These are phyloP conservation scores for Cyphellophora attinorum DNA, from an alignment of 2,329 filamentous ascomycete species.

Conservation along the genomic window DNA sequence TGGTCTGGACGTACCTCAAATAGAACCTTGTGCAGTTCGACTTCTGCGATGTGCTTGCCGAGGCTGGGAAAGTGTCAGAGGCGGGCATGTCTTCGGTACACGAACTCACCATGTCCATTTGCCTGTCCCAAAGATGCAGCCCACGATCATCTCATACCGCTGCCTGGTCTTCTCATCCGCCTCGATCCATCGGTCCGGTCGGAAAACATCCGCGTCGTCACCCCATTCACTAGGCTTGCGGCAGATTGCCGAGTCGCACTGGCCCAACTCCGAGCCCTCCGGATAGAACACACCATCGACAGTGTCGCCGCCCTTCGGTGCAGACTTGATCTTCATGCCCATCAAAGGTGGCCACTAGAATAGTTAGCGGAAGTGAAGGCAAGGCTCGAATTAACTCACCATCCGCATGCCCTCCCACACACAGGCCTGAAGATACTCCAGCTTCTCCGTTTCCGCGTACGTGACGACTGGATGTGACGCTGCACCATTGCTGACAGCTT, in stretches of 20 bases:
- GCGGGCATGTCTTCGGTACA: no score
- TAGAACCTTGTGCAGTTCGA: conserved; percentile 19
- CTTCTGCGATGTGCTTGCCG: conserved; percentile 17
- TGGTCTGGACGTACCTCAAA: conserved; percentile 8
- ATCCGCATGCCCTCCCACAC: conserved; percentile 13
- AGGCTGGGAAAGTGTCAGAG: no score
- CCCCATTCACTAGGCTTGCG: conserved; percentile 29
- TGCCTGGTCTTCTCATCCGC: conserved; percentile 28
- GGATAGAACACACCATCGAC: conserved; percentile 11
- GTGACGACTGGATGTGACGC: conserved; percentile 19
- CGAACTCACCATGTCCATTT: conserved; percentile 35
- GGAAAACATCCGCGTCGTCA: conserved; percentile 51
- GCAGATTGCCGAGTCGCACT: conserved; percentile 23
- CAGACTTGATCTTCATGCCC: conserved; percentile 20
- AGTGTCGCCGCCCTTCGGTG: conserved; percentile 8
- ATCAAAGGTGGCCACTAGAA: conserved; percentile 35
- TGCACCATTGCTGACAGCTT: conserved; percentile 27
- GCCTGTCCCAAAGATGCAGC: conserved; percentile 32
- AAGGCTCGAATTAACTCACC: no score
- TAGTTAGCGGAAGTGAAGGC: no score
- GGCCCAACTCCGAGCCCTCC: conserved; percentile 12
- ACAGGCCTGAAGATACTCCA: conserved; percentile 14
- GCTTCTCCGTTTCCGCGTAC: conserved; percentile 17
- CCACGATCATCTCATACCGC: conserved; percentile 40
- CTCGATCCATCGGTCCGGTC: conserved; percentile 62